These are phyloP conservation scores for Schizochytrium sp. DNA, from an alignment of 108 stramenopile species.

Conservation along the genomic window DNA sequence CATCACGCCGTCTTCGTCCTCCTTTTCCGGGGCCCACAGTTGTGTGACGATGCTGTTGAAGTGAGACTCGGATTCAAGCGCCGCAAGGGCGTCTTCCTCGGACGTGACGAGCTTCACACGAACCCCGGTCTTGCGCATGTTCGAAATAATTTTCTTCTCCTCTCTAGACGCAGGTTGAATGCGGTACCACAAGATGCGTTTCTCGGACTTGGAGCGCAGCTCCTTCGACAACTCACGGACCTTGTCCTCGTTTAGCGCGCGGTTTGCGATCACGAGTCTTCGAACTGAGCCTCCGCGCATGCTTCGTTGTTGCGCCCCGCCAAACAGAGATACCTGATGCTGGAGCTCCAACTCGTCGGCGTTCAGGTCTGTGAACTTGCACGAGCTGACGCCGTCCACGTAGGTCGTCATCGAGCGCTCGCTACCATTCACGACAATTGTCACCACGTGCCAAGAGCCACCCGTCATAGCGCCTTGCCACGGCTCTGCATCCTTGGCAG, in stretches of 20 bases:
- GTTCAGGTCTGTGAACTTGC: not conserved
- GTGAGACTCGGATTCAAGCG: not conserved
- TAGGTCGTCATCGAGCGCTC: conserved; percentile 4
- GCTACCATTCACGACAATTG: not conserved
- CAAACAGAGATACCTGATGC: conserved; percentile 19
- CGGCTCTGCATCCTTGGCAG: not conserved
- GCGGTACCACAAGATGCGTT: not conserved
- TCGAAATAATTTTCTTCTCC: not conserved
- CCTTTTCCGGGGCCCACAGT: not conserved
- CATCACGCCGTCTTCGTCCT: not conserved
- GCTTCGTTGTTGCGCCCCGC: conserved; percentile 19
- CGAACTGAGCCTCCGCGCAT: conserved; percentile 19
- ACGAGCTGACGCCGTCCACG: conserved; percentile 15
- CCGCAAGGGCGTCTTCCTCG: not conserved
- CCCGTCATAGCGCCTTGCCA: not conserved
- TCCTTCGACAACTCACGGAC: not conserved
- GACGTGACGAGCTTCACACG: not conserved
- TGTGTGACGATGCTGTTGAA: not conserved
- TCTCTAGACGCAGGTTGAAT: not conserved
- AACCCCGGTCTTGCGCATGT: not conserved
- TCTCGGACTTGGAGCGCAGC: not conserved
- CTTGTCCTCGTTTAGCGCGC: not conserved
- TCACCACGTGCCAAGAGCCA: conserved; percentile 16
- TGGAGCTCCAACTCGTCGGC: conserved; percentile 15
- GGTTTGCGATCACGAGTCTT: not conserved